Base-by-base conservation (phyloP, 352 stramenopile species). In the Blastocystis sp. region DNA sequence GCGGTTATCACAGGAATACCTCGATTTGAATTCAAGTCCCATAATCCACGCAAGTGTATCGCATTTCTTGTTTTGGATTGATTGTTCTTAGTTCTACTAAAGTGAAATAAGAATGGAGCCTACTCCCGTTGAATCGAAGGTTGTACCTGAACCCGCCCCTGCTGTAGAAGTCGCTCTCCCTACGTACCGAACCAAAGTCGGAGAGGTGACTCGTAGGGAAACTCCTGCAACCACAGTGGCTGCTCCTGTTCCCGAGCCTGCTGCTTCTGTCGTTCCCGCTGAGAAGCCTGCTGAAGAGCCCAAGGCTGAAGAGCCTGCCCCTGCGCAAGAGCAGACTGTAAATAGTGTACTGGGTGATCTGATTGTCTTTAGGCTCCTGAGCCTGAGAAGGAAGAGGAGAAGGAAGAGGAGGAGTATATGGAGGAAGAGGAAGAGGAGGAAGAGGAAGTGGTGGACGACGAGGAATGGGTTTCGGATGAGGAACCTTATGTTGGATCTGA, bases 351-450 rank as follows among this genome's bases (percentile, higher is more conserved):
- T 63, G 46, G 34, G 44, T 24, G 16, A n/a, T 16, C 18, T n/a
- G 46, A 63, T 81, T 6, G 38, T n/a, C 4, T 40, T 36, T 64
- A 81, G 69, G 42, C 53, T 34, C 46, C 42, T 18, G 42, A 18
- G 7, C n/a, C 48, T 18, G 27, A 32, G 27, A 27, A 14, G 24
- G 29, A 38, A 40, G 18, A n/a, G n/a, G 56, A 40, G 36, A 21
- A 14, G 14, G 8, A 48, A n/a, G 51, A 64, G 8, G 51, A 81
- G 42, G 69, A 81, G 34, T 40, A 75, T 53, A 34, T 51, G 24
- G 69, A 81, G 24, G 69, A 81, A 34, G 69, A 81, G 11, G 51
- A 65, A 61, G 42, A 81, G n/a, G 40, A 61, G 27, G 69, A 81
- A 42, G 69, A 81, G 53, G 24, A 38, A 6, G 29, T 48, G 9